phyloP scores from a whole-genome alignment of 805 yeast species.

The Ogataea naganishii region DNA sequence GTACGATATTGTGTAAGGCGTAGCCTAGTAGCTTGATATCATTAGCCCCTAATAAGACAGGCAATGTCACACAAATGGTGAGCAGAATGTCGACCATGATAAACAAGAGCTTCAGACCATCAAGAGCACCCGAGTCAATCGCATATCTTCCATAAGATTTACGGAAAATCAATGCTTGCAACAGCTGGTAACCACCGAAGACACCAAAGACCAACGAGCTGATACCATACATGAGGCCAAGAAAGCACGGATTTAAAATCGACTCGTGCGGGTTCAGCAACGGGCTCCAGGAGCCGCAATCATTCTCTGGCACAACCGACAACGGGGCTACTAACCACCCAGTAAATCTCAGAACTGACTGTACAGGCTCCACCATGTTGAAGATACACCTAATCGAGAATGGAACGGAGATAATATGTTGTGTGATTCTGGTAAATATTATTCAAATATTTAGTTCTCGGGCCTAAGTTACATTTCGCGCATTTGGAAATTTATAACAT shows the following conservation, averaged over 20 bases:
- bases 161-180: constrained; percentile 2
- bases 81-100: constrained; percentile 3
- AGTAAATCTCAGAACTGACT: neutral
- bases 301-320: too few relatives aligned
- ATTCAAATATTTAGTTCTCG: neutral
- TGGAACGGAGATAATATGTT: neutral
- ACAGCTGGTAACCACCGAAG: constrained; percentile 15
- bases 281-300: constrained; percentile 14
- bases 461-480: constrained; percentile 1
- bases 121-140: constrained; percentile 10
- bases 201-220: constrained; percentile 6
- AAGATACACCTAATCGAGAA: neutral
- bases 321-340: too few relatives aligned
- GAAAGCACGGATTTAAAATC: constrained; percentile 23
- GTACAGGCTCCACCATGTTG: neutral
- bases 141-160: constrained; percentile 2
- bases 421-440: neutral
- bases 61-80: neutral
- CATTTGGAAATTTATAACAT: neutral
- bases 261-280: constrained; percentile 13
- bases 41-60: constrained; percentile 3
- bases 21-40: constrained; percentile 8
- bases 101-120: constrained; percentile 4
- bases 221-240: constrained; percentile 10
- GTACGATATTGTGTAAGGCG: constrained; percentile 5